Conservation (phyloP, 1,139 yeast genomes). For the Barnettozyma hawaiiensis region DNA sequence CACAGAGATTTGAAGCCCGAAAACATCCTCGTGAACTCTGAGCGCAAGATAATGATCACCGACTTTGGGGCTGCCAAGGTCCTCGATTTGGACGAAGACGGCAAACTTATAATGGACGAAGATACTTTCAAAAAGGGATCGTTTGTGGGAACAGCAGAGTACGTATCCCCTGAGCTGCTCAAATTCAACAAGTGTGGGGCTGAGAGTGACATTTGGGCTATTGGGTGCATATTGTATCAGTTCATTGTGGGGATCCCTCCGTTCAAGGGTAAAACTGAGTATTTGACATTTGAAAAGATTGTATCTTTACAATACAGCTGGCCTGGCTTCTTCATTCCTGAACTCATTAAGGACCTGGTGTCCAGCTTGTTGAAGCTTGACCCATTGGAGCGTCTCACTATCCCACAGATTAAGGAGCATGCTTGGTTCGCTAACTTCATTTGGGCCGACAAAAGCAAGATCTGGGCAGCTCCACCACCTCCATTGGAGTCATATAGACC, state of each 20-base stretch:
- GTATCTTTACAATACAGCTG: conserved; percentile 64
- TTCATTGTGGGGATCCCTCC: conserved; percentile 77
- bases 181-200: conserved; percentile 66
- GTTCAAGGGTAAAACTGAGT: conserved; percentile 71
- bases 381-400: conserved; percentile 60
- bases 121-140: conserved; percentile 38
- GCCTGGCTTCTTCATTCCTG: conserved; percentile 39
- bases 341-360: conserved; percentile 46
- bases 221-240: conserved; percentile 74
- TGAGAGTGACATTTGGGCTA: conserved; percentile 77
- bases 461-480: conserved; percentile 73
- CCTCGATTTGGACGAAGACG: conserved; percentile 37
- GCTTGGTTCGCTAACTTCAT: conserved; percentile 63
- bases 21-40: conserved; percentile 59
- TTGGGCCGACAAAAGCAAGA: conserved; percentile 55
- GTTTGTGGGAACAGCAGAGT: conserved; percentile 84
- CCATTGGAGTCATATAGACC: conserved; percentile 62
- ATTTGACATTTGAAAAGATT: conserved; percentile 64
- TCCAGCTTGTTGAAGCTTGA: conserved; percentile 49
- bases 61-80: conserved; percentile 79
- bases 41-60: conserved; percentile 64
- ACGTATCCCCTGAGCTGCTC: conserved; percentile 71
- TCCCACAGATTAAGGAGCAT: conserved; percentile 64
- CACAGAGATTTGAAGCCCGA: conserved; percentile 80
- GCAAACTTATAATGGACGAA: conserved; percentile 17